Evolutionary conservation across 73 alveolate species (phyloP).

Genomic region (Stentor coeruleus): DNA sequence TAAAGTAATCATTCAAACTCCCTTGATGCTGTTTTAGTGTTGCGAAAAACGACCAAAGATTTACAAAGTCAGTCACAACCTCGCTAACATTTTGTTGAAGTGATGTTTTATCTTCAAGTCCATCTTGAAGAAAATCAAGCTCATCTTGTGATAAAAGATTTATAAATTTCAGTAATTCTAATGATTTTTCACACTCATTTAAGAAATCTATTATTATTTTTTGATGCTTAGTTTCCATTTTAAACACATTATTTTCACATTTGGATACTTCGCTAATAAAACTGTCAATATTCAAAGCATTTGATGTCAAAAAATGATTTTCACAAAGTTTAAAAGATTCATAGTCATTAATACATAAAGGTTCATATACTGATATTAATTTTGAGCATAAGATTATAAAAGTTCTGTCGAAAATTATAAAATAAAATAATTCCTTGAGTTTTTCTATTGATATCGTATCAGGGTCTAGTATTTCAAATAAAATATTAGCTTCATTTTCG

Average conservation of each 20-base stretch:
- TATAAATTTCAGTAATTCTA: not conserved
- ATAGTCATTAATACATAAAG: no score
- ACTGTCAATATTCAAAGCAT: not conserved
- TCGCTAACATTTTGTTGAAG: not conserved
- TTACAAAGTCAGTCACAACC: not conserved
- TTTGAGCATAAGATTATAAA: no score
- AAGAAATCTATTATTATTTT: not conserved
- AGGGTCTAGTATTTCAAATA: no score
- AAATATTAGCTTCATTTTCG: no score
- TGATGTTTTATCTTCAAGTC: not conserved
- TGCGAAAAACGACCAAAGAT: not conserved
- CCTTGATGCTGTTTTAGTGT: not conserved
- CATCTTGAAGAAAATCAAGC: not conserved
- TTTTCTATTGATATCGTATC: no score
- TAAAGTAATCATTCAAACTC: not conserved
- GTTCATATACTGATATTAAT: no score
- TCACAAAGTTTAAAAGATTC: not conserved
- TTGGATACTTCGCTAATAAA: not conserved
- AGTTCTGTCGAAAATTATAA: no score
- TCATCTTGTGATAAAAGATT: not conserved
- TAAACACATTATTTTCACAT: not conserved
- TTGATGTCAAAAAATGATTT: not conserved
- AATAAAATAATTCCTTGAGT: no score
- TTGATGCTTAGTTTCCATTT: not conserved
- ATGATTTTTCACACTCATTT: not conserved